Conservation (phyloP, 164 flowering plant genomes). For the Kingdonia uniflora region DNA sequence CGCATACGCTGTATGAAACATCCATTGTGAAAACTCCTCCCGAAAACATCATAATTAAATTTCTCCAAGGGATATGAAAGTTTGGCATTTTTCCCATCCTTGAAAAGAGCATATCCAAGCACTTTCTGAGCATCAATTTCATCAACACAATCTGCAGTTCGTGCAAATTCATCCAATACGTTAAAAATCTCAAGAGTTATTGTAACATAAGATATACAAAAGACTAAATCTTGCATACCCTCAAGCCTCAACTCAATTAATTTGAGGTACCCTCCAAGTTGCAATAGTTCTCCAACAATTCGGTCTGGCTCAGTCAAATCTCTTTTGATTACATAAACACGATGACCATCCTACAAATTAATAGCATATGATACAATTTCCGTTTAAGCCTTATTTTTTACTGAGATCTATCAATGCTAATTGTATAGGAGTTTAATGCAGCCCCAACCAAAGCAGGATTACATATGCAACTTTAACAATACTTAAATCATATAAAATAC, state of each 20-base stretch:
- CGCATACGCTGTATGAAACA: constrained; percentile 90
- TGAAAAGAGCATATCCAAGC: constrained; percentile 88
- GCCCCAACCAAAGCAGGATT: no score
- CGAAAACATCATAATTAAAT: constrained; percentile 75
- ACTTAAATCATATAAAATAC: no score
- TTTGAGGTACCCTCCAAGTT: constrained; percentile 95
- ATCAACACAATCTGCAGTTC: constrained; percentile 71
- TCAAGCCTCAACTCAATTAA: constrained; percentile 69
- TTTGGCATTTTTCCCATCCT: constrained; percentile 63
- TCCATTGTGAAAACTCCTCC: constrained; percentile 95
- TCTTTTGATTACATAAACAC: constrained; percentile 80
- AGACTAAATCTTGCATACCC: constrained; percentile 30
- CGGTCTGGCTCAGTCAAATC: constrained; percentile 87
- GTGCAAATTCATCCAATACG: neutral
- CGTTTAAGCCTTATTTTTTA: neutral
- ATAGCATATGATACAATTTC: neutral
- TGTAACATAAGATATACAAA: neutral
- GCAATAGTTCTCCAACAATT: constrained; percentile 91
- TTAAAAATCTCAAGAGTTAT: neutral
- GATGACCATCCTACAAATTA: constrained; percentile 64
- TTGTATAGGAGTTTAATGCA: neutral
- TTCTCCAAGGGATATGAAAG: constrained; percentile 83
- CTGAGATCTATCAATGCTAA: no score
- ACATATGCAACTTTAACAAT: no score
- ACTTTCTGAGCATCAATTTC: constrained; percentile 87